Evolutionary conservation across 306 rosid genomes (phyloP), one percentile per base, ranked within the genome.

Genomic region (Carpinus fangiana): DNA sequence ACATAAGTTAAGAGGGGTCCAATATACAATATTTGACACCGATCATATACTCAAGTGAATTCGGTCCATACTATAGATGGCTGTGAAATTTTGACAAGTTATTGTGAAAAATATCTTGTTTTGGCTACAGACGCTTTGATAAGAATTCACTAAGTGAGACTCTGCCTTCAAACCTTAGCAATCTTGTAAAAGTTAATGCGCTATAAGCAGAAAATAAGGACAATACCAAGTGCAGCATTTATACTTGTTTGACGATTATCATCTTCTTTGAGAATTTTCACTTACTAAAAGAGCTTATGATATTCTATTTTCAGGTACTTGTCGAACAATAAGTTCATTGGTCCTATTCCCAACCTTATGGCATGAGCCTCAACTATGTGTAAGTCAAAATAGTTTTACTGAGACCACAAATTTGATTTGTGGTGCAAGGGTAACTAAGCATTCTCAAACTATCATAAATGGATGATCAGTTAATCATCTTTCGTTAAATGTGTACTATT

Each of bases 71-170:
- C 5, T 28, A 7, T 56, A 8, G 51, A 46, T 10, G 46, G 50
- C 14, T 9, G 26, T 73, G 38, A 55, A 38, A 13, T 73, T 50
- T 0, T 77, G 36, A 72, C 61, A 54, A 23, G 5, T 66, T 38
- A 64, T 61, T 53, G 60, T 70, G 72, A 61, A 73, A 36, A 76
- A 78, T 72, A 36, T 66, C 7, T 16, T 73, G 64, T 67, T 66
- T 78, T 68, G 73, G 56, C 20, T 67, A 70, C 90, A 92, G 97
- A 73, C 90, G 93, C 77, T 60, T 90, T 41, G 93, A 92, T 66
- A 0, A 31, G 28, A 92, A 92, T 66, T 20, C 0, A 4, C 78
- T 92, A 56, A 77, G 1, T 60, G 96, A 85, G 48, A 7, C 79
- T 26, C 65, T 90, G 75, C 97, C 96, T 80, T 6, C 1, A 7